Evolutionary conservation across 805 yeast species (phyloP), one percentile per base, ranked within the genome.

Genomic region (Starmerella bombi): DNA sequence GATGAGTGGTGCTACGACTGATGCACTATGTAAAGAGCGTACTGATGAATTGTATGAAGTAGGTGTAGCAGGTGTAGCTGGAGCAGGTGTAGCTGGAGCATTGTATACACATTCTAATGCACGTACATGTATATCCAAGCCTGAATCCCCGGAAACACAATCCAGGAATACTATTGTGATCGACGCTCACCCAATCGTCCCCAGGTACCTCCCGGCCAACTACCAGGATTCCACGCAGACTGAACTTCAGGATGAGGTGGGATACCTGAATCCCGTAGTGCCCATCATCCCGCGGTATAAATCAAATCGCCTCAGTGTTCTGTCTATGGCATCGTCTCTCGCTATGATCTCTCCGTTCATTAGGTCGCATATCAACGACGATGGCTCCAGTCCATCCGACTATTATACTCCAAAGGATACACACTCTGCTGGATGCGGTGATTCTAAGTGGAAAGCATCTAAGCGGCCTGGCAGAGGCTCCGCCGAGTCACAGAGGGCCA

Each of bases 251-350:
- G 27, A 23, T 23, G 27, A 23, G 10, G 10, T 23, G 27, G 27
- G 27, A 12, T 12, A 23, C 27, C 12, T 23, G 27, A 23, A 23
- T 12, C 7, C 27, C 12, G 27, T 23, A 12, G 12, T 23, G 12
- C 27, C 27, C 7, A 7, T 23, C 10, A 15, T 9, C 6, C 18
- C 25, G 12, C 16, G 25, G 19, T 33, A 32, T 10, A 37, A 25
- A 20, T 12, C 23, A 7, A 46, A 46, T 18, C 49, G 53, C 8
- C 12, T 48, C 32, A 50, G 53, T 32, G 18, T 43, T 4, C 7
- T 44, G 21, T 44, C 49, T 5, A 32, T 48, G 22, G 53, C 52
- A 5, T 50, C 53, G 2, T 48, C 53, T 1, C 36, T 50, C 10
- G 43, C 45, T 3, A 46, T 43, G 1, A 18, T 50, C 16, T 49